A percentile compares a stretch with the other conserved stretches of the same genome.
Conservation (phyloP, 164 flowering plant genomes). For the Magnolia kwangsiensis region DNA sequence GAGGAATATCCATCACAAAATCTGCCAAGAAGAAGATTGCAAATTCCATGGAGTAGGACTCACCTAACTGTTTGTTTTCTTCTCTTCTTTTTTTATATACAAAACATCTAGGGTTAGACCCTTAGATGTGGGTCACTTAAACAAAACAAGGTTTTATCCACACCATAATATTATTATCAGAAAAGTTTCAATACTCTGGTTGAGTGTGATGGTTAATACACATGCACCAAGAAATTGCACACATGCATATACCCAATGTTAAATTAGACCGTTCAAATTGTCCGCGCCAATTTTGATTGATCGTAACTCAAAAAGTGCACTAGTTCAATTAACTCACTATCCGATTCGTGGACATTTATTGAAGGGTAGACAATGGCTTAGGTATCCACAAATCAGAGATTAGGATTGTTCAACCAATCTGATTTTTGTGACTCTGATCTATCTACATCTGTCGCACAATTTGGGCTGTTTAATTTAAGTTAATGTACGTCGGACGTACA, state of each 20-base stretch:
- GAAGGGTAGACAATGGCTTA: too few relatives aligned
- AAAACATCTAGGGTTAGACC: not conserved
- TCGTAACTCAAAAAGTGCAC: too few relatives aligned
- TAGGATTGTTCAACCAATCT: not conserved
- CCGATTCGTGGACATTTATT: too few relatives aligned
- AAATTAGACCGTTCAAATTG: too few relatives aligned
- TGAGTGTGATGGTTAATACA: too few relatives aligned
- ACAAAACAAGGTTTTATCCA: not conserved
- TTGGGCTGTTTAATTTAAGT: not conserved
- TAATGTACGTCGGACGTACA: not conserved
- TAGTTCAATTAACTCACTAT: too few relatives aligned
- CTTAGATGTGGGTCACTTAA: not conserved
- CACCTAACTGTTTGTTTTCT: slow-evolving; percentile 10
- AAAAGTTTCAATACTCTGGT: too few relatives aligned
- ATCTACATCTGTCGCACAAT: not conserved
- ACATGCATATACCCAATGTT: too few relatives aligned
- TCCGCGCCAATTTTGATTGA: too few relatives aligned
- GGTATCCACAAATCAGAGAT: too few relatives aligned
- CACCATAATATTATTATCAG: not conserved
- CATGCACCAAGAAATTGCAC: too few relatives aligned
- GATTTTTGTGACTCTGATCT: not conserved
- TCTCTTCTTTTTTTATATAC: too few relatives aligned
- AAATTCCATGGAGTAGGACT: slow-evolving; percentile 12
- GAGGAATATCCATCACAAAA: not conserved
- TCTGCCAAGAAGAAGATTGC: slow-evolving; percentile 3